Evolutionary conservation across 2,329 filamentous ascomycete species (phyloP).

Genomic region (Aspergillus ibericus): DNA sequence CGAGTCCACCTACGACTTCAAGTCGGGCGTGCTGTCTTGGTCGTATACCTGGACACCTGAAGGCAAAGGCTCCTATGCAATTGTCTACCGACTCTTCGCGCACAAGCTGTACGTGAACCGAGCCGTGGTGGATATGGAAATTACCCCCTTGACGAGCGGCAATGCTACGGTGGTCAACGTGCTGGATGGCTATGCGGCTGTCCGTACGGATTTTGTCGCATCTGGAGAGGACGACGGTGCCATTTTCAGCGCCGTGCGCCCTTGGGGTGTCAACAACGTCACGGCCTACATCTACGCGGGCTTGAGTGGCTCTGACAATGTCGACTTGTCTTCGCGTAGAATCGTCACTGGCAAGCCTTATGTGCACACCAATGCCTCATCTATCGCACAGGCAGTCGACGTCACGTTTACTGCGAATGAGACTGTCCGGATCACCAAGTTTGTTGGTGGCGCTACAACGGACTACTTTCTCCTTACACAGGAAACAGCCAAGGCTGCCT

Average conservation of each 20-base stretch:
- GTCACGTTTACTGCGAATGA: slow-evolving; percentile 55
- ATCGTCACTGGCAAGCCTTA: slow-evolving; percentile 49
- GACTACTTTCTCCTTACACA: slow-evolving; percentile 65
- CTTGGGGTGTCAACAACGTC: slow-evolving; percentile 61
- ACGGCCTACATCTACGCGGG: slow-evolving; percentile 60
- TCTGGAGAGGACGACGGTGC: slow-evolving; percentile 57
- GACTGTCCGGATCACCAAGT: slow-evolving; percentile 62
- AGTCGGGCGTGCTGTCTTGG: slow-evolving; percentile 64
- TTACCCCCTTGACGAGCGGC: slow-evolving; percentile 55
- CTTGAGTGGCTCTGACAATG: slow-evolving; percentile 39
- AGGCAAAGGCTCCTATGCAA: slow-evolving; percentile 51
- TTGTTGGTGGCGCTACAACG: slow-evolving; percentile 65
- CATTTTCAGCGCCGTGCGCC: slow-evolving; percentile 67
- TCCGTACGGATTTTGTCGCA: slow-evolving; percentile 59
- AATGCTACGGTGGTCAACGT: slow-evolving; percentile 65
- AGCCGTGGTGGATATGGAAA: slow-evolving; percentile 60
- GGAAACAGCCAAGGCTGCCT: slow-evolving; percentile 56
- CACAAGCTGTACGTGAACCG: slow-evolving; percentile 64
- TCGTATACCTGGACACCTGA: slow-evolving; percentile 65
- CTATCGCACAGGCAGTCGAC: slow-evolving; percentile 62
- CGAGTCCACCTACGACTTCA: slow-evolving; percentile 61
- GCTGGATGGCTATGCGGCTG: slow-evolving; percentile 67
- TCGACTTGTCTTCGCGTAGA: slow-evolving; percentile 45
- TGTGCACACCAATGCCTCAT: slow-evolving; percentile 60
- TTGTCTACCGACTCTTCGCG: slow-evolving; percentile 66